Base-by-base conservation (phyloP, 2,329 filamentous ascomycete genomes). In the Byssoonygena ceratinophila region DNA sequence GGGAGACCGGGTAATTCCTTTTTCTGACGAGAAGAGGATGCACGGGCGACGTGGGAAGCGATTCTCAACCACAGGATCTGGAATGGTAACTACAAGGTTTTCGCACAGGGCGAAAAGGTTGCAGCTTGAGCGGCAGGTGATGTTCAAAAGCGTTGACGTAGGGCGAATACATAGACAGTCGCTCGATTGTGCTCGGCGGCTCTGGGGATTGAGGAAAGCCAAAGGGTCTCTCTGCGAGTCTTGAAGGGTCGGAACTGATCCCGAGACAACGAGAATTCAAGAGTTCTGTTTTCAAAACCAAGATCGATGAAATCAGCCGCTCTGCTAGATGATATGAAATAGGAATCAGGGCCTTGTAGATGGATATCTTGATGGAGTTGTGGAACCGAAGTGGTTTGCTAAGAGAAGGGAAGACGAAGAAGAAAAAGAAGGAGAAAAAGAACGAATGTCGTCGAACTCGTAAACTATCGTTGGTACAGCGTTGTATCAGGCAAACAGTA, bases 111-210 rank as follows among this genome's bases (percentile, higher is more conserved):
- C 88, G 88, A 87, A 94, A 94, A 81, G 84, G 79, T 82, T 90
- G 88, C 86, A 94, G 87, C 86, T 88, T 87, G 79, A 87, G 82
- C 79, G 87, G 87, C 81, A 84, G 83, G 77, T 84, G 83, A 84
- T 91, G 84, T 87, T 84, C 87, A 83, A 87, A 89, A 83, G 88
- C 83, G 85, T 86, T 82, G 82, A 81, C 81, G 83, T 85, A 85
- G 87, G 87, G 85, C 87, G 89, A 89, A 95, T 94, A 94, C 89
- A 94, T 94, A 94, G 86, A 94, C 88, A 85, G 76, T 62, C 68
- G 65, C 63, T 66, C 68, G 59, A 60, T 44, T 57, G 60, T 59
- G 59, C 60, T 63, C 54, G 60, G 59, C 62, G 63, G 63, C 61
- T 67, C 64, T 62, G 63, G 60, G 63, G 57, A 58, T 55, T 56